phyloP scores from a whole-genome alignment of 2,329 filamentous ascomycete species.

The Colletotrichum tofieldiae region DNA sequence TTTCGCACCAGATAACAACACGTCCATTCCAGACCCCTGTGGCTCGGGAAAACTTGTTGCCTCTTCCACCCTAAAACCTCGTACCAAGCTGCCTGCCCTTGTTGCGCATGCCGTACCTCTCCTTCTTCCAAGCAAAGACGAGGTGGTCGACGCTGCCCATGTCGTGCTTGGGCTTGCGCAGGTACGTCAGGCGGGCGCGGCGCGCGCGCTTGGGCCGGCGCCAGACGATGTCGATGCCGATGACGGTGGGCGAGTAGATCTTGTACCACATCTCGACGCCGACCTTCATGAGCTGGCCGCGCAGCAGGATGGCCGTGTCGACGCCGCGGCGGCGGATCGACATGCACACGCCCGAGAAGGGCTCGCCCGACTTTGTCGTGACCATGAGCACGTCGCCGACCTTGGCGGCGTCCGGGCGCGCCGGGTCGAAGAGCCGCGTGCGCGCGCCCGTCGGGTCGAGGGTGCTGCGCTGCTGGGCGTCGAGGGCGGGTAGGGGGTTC shows the following conservation, averaged over 20 bases:
- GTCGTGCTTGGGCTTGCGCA: conserved; percentile 91
- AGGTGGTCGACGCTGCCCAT: conserved; percentile 88
- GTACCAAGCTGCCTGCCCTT: conserved; percentile 38
- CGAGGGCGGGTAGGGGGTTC: conserved; percentile 79
- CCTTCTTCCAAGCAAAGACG: conserved; percentile 70
- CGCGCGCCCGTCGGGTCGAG: conserved; percentile 91
- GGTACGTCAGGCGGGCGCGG: conserved; percentile 89
- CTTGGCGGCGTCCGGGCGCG: conserved; percentile 84
- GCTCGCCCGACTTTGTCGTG: conserved; percentile 84
- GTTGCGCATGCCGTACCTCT: conserved; percentile 57
- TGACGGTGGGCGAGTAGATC: conserved; percentile 90
- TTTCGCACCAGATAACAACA: background rate
- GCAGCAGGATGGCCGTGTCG: conserved; percentile 89
- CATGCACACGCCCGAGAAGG: conserved; percentile 90
- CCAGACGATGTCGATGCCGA: conserved; percentile 95
- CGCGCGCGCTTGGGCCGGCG: conserved; percentile 86
- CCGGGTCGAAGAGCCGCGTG: conserved; percentile 83
- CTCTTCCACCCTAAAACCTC: conserved; percentile 29
- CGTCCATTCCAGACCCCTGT: background rate
- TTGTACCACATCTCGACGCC: conserved; percentile 99
- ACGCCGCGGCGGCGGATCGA: conserved; percentile 90
- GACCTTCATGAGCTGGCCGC: conserved; percentile 88
- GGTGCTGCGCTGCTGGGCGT: conserved; percentile 76
- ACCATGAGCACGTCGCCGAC: conserved; percentile 94
- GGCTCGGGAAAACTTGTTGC: background rate